These are phyloP conservation scores for Globisporangium rhizosaccharum DNA, from an alignment of 352 stramenopile genomes.

Conservation along the genomic window DNA sequence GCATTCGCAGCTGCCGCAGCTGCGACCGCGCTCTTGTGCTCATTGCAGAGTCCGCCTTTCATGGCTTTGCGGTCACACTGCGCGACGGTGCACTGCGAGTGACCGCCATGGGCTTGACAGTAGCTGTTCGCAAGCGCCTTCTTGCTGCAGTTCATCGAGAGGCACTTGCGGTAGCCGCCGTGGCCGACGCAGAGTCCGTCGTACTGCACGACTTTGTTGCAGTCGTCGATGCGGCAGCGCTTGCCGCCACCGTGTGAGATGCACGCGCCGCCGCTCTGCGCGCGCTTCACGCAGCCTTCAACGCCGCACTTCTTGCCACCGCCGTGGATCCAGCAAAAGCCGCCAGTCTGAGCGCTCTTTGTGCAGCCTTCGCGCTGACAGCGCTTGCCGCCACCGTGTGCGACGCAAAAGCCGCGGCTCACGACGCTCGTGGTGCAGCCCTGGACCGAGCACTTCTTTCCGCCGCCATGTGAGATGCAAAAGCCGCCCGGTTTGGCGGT, in stretches of 20 bases:
- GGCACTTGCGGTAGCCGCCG: constrained; percentile 34
- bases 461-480: constrained; percentile 62
- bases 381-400: constrained; percentile 42
- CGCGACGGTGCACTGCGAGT: constrained; percentile 18
- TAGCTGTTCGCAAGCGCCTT: constrained; percentile 34
- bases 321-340: constrained; percentile 40
- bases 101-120: constrained; percentile 27
- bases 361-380: constrained; percentile 27
- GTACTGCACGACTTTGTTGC: constrained; percentile 41
- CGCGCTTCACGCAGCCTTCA: constrained; percentile 34
- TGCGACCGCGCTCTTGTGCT: constrained; percentile 15
- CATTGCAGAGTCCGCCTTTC: constrained; percentile 19
- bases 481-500: constrained; percentile 43
- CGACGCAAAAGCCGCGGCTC: constrained; percentile 39
- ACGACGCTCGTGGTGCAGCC: constrained; percentile 35
- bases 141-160: constrained; percentile 30
- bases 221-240: constrained; percentile 20
- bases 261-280: constrained; percentile 36
- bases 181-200: constrained; percentile 40
- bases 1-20: background rate
- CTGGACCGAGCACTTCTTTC: constrained; percentile 43
- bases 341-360: constrained; percentile 36
- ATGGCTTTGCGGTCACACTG: constrained; percentile 23
- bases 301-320: constrained; percentile 39
- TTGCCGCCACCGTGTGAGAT: constrained; percentile 38